Conservation (phyloP, 2,329 filamentous ascomycete genomes). For the Keithomyces neogunnii region DNA sequence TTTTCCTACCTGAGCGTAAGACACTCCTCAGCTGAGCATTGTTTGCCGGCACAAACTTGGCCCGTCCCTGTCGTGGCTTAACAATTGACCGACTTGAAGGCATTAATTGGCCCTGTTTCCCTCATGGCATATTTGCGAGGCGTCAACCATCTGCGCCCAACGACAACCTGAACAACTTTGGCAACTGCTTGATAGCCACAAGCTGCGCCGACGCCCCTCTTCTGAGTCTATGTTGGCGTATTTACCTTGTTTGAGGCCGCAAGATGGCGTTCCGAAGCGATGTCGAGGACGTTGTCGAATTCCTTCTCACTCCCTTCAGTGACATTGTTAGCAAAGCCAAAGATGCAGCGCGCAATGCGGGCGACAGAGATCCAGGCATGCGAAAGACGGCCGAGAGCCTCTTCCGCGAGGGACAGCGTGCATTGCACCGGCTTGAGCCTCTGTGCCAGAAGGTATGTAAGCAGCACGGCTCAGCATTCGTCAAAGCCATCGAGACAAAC, state of each 20-base stretch:
- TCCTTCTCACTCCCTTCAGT: conserved; percentile 42
- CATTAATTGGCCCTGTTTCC: too few species aligned
- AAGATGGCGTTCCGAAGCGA: conserved; percentile 11
- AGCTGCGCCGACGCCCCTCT: background rate
- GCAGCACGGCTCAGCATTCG: conserved; percentile 41
- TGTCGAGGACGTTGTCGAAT: conserved; percentile 29
- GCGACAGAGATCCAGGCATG: conserved; percentile 32
- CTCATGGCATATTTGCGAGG: too few species aligned
- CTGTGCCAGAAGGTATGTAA: conserved; percentile 38
- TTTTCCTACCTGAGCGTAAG: too few species aligned
- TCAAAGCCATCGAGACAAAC: conserved; percentile 43
- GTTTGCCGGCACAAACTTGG: too few species aligned
- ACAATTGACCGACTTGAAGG: too few species aligned
- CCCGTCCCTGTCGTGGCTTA: too few species aligned
- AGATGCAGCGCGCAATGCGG: conserved; percentile 37
- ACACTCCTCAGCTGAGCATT: too few species aligned
- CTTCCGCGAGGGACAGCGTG: conserved; percentile 39
- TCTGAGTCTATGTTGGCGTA: background rate
- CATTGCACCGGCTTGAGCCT: conserved; percentile 42
- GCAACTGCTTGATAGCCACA: too few species aligned
- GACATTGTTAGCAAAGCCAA: conserved; percentile 45
- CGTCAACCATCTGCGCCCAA: too few species aligned
- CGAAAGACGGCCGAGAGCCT: conserved; percentile 38
- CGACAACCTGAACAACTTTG: too few species aligned
- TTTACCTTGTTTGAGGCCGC: background rate